Evolutionary conservation across 1,284 basidiomycete genomes (phyloP).

Genomic region (Moesziomyces sp.): DNA sequence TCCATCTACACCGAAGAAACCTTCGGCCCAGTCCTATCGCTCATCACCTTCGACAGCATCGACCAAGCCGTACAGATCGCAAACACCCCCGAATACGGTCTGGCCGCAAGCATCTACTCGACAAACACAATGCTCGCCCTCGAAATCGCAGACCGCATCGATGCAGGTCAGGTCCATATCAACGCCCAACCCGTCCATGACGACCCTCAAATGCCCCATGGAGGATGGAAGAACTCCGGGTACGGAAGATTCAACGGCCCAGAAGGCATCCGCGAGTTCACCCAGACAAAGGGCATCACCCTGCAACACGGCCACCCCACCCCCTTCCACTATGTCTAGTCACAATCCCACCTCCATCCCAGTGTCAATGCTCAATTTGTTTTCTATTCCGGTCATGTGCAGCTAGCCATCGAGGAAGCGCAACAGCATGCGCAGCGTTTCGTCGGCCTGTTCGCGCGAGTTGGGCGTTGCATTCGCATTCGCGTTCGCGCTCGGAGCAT

Average conservation of each 20-base stretch:
- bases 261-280: slow-evolving; percentile 87
- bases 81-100: slow-evolving; percentile 73
- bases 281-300: slow-evolving; percentile 86
- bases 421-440: slow-evolving; percentile 40
- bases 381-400: no score
- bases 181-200: slow-evolving; percentile 54
- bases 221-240: slow-evolving; percentile 77
- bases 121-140: slow-evolving; percentile 71
- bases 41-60: slow-evolving; percentile 82
- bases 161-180: slow-evolving; percentile 63
- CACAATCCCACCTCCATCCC: background rate
- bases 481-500: background rate
- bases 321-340: slow-evolving; percentile 33
- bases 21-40: slow-evolving; percentile 83
- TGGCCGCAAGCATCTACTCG: slow-evolving; percentile 74
- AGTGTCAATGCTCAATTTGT: no score
- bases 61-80: slow-evolving; percentile 73
- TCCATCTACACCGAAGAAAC: slow-evolving; percentile 72
- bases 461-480: background rate
- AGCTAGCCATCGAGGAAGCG: slow-evolving; percentile 24
- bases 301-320: slow-evolving; percentile 45
- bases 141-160: slow-evolving; percentile 71
- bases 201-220: slow-evolving; percentile 67
- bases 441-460: slow-evolving; percentile 25
- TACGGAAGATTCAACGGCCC: slow-evolving; percentile 72